Conservation (phyloP, 2,329 filamentous ascomycete genomes). For the Pseudopithomyces chartarum region DNA sequence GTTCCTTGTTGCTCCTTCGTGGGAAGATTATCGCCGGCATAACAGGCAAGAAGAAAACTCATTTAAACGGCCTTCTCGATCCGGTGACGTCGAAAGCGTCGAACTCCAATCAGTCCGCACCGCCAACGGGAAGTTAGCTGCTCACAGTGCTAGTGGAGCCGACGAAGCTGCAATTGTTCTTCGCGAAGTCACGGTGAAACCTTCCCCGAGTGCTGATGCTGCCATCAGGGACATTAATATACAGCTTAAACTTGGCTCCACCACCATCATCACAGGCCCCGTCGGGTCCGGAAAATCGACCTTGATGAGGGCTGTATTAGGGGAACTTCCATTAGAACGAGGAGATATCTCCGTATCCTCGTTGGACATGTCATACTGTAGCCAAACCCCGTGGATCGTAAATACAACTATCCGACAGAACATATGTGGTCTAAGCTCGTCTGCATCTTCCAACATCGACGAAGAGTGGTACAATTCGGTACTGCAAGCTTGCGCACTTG, state of each 20-base stretch:
- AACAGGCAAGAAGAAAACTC: conserved; percentile 1
- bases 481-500: conserved; percentile 23
- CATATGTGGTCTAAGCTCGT: conserved; percentile 20
- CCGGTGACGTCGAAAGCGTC: neutral
- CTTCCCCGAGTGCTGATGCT: conserved; percentile 3
- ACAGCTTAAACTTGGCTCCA: conserved; percentile 8
- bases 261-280: conserved; percentile 12
- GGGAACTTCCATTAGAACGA: conserved; percentile 7
- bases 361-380: conserved; percentile 24
- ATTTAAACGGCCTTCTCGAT: conserved; percentile 4
- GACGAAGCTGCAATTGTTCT: conserved; percentile 2
- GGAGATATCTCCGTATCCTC: conserved; percentile 7
- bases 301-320: conserved; percentile 28
- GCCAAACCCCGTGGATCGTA: conserved; percentile 30
- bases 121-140: neutral
- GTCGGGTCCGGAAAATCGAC: conserved; percentile 37
- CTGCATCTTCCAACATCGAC: conserved; percentile 15
- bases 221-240: conserved; percentile 7
- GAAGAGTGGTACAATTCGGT: conserved; percentile 31
- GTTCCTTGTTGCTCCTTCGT: conserved; percentile 7
- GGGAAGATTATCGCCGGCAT: conserved; percentile 7
- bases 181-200: conserved; percentile 3
- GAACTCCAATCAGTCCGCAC: conserved; percentile 2
- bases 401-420: conserved; percentile 24
- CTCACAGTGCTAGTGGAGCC: conserved; percentile 1